Base-by-base conservation (phyloP, 176 grass and related monocot genomes). In the Raddia guianensis region DNA sequence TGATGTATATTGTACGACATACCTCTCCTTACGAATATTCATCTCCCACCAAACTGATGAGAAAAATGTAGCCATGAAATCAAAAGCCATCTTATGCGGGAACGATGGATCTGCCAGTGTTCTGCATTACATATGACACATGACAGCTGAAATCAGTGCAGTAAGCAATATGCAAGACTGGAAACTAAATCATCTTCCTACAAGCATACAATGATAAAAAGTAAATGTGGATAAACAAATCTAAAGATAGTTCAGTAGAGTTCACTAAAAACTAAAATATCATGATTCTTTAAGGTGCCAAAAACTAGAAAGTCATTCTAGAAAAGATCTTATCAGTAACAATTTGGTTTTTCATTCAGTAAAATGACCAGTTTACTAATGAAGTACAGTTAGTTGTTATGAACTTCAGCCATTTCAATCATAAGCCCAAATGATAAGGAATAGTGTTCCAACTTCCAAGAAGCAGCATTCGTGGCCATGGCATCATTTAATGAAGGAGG, bases 41-140 rank as follows among this genome's bases (percentile, higher is more conserved):
- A 93, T 86, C 84, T 98, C 96, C 92, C 92, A 91, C 86, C 84
- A 95, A 81, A 89, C 35, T 73, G 88, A 89, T 60, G 85, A 88
- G 67, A 53, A 87, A 57, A 93, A 78, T 63, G 90, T 95, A 77
- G 84, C 86, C 47, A 84, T 68, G 62, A 91, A 92, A 82, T 98
- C 96, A 9, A 98, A 83, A 46, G 91, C 80, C 76, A 99, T 83
- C 80, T 99, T 99, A 87, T 91, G 86, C 62, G 92, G 83, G 82
- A 99, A 99, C 86, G 88, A 82, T 32, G 96, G 92, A 75, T 99
- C 96, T 70, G 96, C 96, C 63, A 99, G 87, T 84, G 94, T 93
- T 86, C 96, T 99, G 90, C 66, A 90, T 69, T 86, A 63, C 64
- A 86, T 8, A 88, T n/a, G 60, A 73, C 52, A 44, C 43, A 70